A percentile compares a stretch with the other conserved stretches of the same genome.
Conservation (phyloP, 306 rosid species). For the Castanea sativa region DNA sequence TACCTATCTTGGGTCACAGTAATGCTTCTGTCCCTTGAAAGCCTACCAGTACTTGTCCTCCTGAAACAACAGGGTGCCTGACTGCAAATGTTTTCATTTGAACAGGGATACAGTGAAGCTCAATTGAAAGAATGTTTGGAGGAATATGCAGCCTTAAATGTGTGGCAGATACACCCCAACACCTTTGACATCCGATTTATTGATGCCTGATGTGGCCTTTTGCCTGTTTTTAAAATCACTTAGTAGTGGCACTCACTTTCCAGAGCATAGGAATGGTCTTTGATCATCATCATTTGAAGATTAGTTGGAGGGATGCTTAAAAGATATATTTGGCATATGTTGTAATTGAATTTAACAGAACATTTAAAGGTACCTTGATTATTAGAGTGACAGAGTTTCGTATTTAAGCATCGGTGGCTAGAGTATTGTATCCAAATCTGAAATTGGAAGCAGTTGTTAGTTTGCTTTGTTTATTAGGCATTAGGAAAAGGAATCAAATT, state of each 20-base stretch:
- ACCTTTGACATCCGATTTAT: conserved; percentile 90
- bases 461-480: not conserved
- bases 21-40: not conserved
- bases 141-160: conserved; percentile 96
- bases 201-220: conserved; percentile 51
- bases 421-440: not conserved
- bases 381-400: conserved; percentile 8
- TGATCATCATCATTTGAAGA: not conserved
- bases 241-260: conserved; percentile 11
- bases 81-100: conserved; percentile 19
- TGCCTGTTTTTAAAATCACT: not conserved
- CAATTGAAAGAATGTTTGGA: conserved; percentile 92
- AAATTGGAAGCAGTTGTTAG: not conserved
- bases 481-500: not conserved
- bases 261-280: conserved; percentile 7
- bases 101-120: conserved; percentile 97
- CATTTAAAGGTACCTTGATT: conserved; percentile 11
- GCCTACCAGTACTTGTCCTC: not conserved
- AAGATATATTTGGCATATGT: conserved; percentile 5
- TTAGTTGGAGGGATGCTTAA: conserved; percentile 9
- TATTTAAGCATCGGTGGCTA: conserved; percentile 5
- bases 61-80: conserved; percentile 8
- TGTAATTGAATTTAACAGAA: conserved; percentile 22
- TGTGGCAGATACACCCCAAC: conserved; percentile 96
- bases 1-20: not conserved